Evolutionary conservation across 495 filamentous ascomycete genomes (phyloP).

Genomic region (Aspergillus bridgeri): DNA sequence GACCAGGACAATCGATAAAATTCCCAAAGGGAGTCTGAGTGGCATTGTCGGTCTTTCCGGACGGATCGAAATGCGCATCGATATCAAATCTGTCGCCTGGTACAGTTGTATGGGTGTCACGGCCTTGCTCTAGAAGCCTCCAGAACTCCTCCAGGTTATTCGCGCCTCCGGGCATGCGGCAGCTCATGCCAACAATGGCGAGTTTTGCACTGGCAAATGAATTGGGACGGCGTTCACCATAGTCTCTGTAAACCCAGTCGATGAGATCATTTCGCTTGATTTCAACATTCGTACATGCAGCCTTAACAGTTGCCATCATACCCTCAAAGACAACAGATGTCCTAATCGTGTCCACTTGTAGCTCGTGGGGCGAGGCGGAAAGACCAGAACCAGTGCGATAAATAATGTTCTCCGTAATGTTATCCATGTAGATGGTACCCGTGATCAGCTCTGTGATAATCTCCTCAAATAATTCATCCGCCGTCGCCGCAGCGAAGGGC

Average conservation of each 20-base stretch:
- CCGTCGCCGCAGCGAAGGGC: constrained; percentile 1
- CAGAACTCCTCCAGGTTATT: constrained; percentile 26
- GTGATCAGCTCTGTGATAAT: constrained; percentile 4
- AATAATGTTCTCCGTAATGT: not conserved
- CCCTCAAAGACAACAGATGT: constrained; percentile 3
- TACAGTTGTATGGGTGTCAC: constrained; percentile 34
- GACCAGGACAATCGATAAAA: constrained; percentile 31
- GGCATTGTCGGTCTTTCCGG: constrained; percentile 34
- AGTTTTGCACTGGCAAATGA: constrained; percentile 20
- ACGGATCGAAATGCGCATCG: constrained; percentile 39
- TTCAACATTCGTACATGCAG: not conserved
- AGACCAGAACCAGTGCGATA: not conserved
- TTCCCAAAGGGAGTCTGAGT: constrained; percentile 34
- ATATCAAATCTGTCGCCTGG: constrained; percentile 44
- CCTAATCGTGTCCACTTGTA: too few species aligned
- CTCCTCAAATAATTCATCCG: constrained; percentile 1
- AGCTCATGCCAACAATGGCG: constrained; percentile 58
- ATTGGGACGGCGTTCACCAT: not conserved
- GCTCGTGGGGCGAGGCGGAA: not conserved
- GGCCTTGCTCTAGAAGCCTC: constrained; percentile 36
- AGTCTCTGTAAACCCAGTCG: not conserved
- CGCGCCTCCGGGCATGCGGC: constrained; percentile 47
- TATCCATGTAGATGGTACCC: constrained; percentile 9
- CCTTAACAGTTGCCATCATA: not conserved
- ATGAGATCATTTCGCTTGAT: constrained; percentile 1